phyloP scores from a whole-genome alignment of 345 rosid genomes.

The Gossypium raimondii region DNA sequence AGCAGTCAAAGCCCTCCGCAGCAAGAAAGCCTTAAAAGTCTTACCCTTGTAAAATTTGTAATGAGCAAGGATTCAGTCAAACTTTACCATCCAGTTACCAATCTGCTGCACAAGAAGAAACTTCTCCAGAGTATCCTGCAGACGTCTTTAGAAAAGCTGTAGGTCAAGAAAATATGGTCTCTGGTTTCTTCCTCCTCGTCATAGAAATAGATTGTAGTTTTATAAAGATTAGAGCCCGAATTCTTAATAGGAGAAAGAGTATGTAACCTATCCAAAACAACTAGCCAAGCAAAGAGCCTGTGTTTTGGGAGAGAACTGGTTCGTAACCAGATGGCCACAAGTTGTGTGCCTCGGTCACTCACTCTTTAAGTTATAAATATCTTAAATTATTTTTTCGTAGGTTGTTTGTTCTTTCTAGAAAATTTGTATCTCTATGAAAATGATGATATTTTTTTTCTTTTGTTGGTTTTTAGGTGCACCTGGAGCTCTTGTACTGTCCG shows the following conservation, averaged over 20 bases:
- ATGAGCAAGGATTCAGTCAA: not conserved
- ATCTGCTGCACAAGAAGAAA: not conserved
- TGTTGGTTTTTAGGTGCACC: slow-evolving; percentile 58
- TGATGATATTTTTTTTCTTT: not conserved
- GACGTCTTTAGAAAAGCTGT: not conserved
- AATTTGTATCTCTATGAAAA: not conserved
- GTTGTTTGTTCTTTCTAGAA: not conserved
- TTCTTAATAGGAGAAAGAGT: not conserved
- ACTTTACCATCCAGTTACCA: not conserved
- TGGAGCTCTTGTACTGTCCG: slow-evolving; percentile 87
- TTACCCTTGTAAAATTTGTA: not conserved
- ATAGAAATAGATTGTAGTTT: not conserved
- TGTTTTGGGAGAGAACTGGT: not conserved
- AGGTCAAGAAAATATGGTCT: not conserved
- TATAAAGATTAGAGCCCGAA: not conserved
- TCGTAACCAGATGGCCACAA: not conserved
- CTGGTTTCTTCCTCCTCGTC: not conserved
- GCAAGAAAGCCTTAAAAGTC: not conserved
- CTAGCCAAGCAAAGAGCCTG: not conserved
- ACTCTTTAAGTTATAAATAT: not conserved
- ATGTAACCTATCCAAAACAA: not conserved
- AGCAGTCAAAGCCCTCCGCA: not conserved
- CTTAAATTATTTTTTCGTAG: not conserved
- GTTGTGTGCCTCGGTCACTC: not conserved
- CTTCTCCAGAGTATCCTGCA: not conserved